Base-by-base conservation (phyloP, 1,284 basidiomycete species). In the Schizopora paradoxa region DNA sequence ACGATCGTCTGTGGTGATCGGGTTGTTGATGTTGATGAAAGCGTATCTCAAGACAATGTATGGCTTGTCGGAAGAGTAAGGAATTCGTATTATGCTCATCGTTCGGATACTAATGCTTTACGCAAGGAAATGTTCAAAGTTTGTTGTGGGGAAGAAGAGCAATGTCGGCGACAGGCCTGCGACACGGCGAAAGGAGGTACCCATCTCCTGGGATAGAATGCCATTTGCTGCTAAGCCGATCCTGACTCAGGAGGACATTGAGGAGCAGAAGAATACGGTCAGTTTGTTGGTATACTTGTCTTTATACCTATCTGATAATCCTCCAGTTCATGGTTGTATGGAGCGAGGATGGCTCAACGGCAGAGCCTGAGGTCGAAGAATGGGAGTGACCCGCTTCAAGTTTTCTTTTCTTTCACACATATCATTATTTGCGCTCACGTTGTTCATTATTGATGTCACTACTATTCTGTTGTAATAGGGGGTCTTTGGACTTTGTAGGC, bases 81-180 rank as follows among this genome's bases (percentile, higher is more conserved):
- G 60, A 6, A 29, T 10, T 63, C 14, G 38, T 25, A 49, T 31
- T 11, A 18, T 39, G 29, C 6, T n/a, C 14, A 21, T 43, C 16
- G 3, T 34, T n/a, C n/a, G 44, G 23, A 14, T 23, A 28, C 13
- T 48, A 50, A 19, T 47, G 5, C 13, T 21, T 31, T 28, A 3
- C 51, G n/a, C n/a, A n/a, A 94, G 91, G 42, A 95, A 94, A 86
- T 90, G 90, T 56, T 72, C 77, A 31, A 93, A 91, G 64, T 92
- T 87, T 57, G 73, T 82, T 2, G 63, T 82, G 3, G 86, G 86
- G 18, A 95, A 94, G 73, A 95, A 94, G 65, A 87, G 80, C 43
- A 77, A 84, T 0, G 59, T 84, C 3, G 91, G 91, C 1, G 92
- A 96, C 61, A 86, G 81, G 58, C 74, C 86, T n/a, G 84, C 81